phyloP scores from a whole-genome alignment of 352 stramenopile species.

The Globisporangium okanoganense region DNA sequence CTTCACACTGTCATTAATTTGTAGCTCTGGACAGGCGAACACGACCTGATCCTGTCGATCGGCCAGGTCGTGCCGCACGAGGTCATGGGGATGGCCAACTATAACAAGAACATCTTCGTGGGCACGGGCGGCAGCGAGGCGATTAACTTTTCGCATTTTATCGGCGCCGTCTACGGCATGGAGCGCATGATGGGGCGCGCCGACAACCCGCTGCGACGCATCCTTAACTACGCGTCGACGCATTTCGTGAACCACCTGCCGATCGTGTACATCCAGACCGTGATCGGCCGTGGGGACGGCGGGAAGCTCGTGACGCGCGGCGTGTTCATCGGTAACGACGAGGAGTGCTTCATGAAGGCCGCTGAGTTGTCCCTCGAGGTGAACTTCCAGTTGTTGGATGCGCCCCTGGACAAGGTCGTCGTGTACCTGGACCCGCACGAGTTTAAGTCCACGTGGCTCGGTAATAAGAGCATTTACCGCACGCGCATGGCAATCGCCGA shows the following conservation, averaged over 20 bases:
- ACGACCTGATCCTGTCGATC: slow-evolving; percentile 94
- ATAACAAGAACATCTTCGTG: slow-evolving; percentile 99
- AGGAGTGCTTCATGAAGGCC: slow-evolving; percentile 94
- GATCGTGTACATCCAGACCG: slow-evolving; percentile 95
- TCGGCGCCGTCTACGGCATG: slow-evolving; percentile 97
- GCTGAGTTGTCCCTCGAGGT: slow-evolving; percentile 93
- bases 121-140: slow-evolving; percentile 91
- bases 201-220: slow-evolving; percentile 93
- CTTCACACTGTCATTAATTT: background rate
- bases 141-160: slow-evolving; percentile 98
- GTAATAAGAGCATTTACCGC: slow-evolving; percentile 98
- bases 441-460: slow-evolving; percentile 98
- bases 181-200: slow-evolving; percentile 97
- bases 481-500: slow-evolving; percentile 97
- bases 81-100: slow-evolving; percentile 99
- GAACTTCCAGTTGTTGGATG: slow-evolving; percentile 95
- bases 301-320: slow-evolving; percentile 81
- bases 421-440: slow-evolving; percentile 95
- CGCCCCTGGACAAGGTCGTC: slow-evolving; percentile 91
- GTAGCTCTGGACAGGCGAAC: slow-evolving; percentile 88
- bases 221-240: slow-evolving; percentile 95
- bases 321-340: slow-evolving; percentile 95
- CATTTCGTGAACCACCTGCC: slow-evolving; percentile 89
- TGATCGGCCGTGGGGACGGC: slow-evolving; percentile 81
- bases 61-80: slow-evolving; percentile 97